Base-by-base conservation (phyloP, 106 monocot genomes). In the Acorus gramineus region DNA sequence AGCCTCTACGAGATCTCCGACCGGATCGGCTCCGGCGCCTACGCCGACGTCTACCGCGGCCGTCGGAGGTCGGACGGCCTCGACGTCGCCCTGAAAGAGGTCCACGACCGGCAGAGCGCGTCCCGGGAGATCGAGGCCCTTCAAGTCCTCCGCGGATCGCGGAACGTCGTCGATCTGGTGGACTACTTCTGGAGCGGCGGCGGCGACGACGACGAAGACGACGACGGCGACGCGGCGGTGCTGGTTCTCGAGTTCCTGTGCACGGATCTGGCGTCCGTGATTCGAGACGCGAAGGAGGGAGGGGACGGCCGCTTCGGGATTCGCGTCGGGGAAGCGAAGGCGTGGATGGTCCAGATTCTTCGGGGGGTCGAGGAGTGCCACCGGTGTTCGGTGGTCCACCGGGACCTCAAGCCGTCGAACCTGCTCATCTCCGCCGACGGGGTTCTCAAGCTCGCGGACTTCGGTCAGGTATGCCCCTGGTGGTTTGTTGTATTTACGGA, bases 41-140 rank as follows among this genome's bases (percentile, higher is more conserved):
- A 96, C 82, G 75, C 95, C 72, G 90, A 90, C 78, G 95, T 96
- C 28, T 96, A 96, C 78, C 84, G 82, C 28, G 90, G 52, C 55
- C 86, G 84, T 58, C 86, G 95, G 47, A 70, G 65, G 61, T 82
- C 90, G 67, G 90, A 90, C 68, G 80, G 71, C 50, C 66, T 78
- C 14, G 3, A 47, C 14, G 90, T 96, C 45, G 95, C 95, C 50
- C 86, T 96, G 12, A 96, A 96, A 69, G 95, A 96, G 74, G 74
- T 96, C 65, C 95, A 90, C 74, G 95, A 90, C 68, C 73, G 80
- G 58, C 79, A 77, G 77, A 87, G 87, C 72, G 63, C 92, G 11
- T 62, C 84, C 61, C 78, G 92, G 52, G 92, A 92, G 72, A 84
- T 87, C 70, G 87, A 92, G 60, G 87, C 87, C 5, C 82, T 92